A percentile compares a stretch with the other conserved stretches of the same genome.
Evolutionary conservation across 257 asterid species (phyloP).

Genomic region (Orobanche coerulescens): DNA sequence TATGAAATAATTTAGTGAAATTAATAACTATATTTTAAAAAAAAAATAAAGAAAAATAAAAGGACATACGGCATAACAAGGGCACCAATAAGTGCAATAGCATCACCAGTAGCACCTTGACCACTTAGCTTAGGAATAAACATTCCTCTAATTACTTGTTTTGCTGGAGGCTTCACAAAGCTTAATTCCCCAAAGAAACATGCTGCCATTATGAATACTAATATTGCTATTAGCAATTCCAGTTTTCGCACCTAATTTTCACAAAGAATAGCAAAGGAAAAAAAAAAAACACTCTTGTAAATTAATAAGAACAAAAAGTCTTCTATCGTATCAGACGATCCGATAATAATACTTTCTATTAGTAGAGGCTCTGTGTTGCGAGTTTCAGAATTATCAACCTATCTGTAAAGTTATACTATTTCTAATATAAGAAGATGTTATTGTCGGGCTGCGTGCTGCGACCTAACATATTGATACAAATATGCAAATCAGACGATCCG

Average conservation of each 20-base stretch:
- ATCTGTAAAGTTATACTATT: too few relatives aligned
- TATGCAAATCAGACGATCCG: too few relatives aligned
- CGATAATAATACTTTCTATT: too few relatives aligned
- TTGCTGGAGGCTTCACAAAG: constrained; percentile 74
- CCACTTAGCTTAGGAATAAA: constrained; percentile 75
- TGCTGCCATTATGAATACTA: constrained; percentile 82
- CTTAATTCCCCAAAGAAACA: constrained; percentile 83
- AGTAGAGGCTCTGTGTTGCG: too few relatives aligned
- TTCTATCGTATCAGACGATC: too few relatives aligned
- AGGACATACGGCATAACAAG: constrained; percentile 89
- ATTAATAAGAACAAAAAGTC: neutral
- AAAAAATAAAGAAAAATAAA: neutral
- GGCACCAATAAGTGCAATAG: constrained; percentile 87
- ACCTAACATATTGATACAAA: too few relatives aligned
- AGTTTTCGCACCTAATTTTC: constrained; percentile 64
- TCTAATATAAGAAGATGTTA: too few relatives aligned
- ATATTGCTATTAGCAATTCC: constrained; percentile 57
- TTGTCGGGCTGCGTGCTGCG: too few relatives aligned
- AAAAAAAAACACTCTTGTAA: neutral
- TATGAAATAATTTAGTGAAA: too few relatives aligned
- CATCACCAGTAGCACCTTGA: constrained; percentile 66
- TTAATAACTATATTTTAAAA: neutral
- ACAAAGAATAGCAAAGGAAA: neutral
- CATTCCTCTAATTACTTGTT: constrained; percentile 60
- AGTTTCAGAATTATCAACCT: too few relatives aligned